These are phyloP conservation scores for Yamadazyma siamensis DNA, from an alignment of 1,139 yeast genomes.

Conservation along the genomic window DNA sequence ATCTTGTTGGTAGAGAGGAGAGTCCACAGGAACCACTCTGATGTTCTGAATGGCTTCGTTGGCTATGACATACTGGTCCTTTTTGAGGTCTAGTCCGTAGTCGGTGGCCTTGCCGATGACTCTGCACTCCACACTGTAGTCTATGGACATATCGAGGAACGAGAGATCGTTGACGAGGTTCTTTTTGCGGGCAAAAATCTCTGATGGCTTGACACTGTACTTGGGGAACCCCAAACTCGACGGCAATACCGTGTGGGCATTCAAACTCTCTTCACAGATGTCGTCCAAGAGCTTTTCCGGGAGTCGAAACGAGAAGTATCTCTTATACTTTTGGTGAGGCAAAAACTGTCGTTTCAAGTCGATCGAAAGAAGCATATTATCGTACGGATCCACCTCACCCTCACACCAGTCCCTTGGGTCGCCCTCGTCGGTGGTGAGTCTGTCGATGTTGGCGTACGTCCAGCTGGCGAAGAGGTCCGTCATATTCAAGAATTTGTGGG, in stretches of 20 bases:
- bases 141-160: constrained; percentile 36
- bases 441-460: constrained; percentile 45
- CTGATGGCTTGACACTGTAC: constrained; percentile 19
- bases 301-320: constrained; percentile 40
- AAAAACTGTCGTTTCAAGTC: constrained; percentile 37
- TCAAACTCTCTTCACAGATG: constrained; percentile 32
- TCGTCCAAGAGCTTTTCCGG: constrained; percentile 44
- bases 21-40: constrained; percentile 33
- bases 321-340: constrained; percentile 39
- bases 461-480: constrained; percentile 46
- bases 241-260: constrained; percentile 35
- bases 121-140: constrained; percentile 41
- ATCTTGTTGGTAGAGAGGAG: constrained; percentile 19
- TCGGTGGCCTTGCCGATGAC: constrained; percentile 43
- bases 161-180: constrained; percentile 29
- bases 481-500: constrained; percentile 41
- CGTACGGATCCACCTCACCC: constrained; percentile 45
- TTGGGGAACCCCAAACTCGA: constrained; percentile 37
- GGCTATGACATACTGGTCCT: constrained; percentile 39
- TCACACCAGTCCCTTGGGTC: constrained; percentile 51
- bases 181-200: constrained; percentile 21
- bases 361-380: constrained; percentile 34
- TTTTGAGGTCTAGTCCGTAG: constrained; percentile 18
- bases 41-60: constrained; percentile 32
- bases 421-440: constrained; percentile 43